phyloP scores from a whole-genome alignment of 352 stramenopile genomes.

The Phytophthora litchii region DNA sequence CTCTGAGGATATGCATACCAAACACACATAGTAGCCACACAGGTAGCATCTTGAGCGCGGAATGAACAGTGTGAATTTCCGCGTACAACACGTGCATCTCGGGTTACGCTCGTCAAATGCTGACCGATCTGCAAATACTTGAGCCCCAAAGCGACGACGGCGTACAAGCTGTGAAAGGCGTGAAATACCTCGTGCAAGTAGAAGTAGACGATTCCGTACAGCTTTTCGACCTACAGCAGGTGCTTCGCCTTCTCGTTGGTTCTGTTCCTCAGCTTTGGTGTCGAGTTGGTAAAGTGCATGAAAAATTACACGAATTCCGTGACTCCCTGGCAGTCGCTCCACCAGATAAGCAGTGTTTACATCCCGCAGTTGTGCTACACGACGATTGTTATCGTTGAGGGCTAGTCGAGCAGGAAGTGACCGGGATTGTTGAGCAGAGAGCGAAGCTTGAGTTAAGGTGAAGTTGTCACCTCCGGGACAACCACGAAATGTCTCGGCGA shows the following conservation, averaged over 20 bases:
- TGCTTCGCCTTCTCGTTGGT: constrained; percentile 1
- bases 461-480: constrained; percentile 24
- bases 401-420: constrained; percentile 23
- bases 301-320: constrained; percentile 43
- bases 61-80: constrained; percentile 11
- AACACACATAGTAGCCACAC: constrained; percentile 40
- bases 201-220: constrained; percentile 18
- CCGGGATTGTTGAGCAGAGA: constrained; percentile 8
- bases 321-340: constrained; percentile 27
- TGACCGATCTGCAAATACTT: constrained; percentile 38
- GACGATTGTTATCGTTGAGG: constrained; percentile 11
- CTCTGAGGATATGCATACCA: constrained; percentile 24
- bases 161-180: constrained; percentile 32
- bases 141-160: constrained; percentile 36
- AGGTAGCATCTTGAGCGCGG: constrained; percentile 33
- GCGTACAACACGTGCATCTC: constrained; percentile 42
- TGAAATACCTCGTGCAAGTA: constrained; percentile 24
- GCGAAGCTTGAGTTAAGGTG: constrained; percentile 28
- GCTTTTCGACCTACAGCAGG: constrained; percentile 9
- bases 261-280: background rate
- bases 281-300: constrained; percentile 31
- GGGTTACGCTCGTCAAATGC: constrained; percentile 32
- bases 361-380: constrained; percentile 44
- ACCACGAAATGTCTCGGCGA: constrained; percentile 34
- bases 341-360: constrained; percentile 40